Conservation (phyloP, 1,139 yeast genomes). For the Blastobotrys elegans region DNA sequence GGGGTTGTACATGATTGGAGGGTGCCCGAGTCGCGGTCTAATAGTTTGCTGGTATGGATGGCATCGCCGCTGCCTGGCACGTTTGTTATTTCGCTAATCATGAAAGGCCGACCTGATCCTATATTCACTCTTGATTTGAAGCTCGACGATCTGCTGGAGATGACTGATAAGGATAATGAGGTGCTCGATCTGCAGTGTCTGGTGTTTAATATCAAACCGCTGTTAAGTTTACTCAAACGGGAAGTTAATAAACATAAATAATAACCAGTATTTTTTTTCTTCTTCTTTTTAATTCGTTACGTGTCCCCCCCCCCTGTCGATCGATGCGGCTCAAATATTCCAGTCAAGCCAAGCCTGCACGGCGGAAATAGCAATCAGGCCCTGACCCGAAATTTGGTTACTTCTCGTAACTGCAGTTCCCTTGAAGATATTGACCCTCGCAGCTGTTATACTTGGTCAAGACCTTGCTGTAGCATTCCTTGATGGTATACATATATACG, state of each 20-base stretch:
- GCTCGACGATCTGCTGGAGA: slow-evolving; percentile 36
- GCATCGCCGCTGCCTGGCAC: slow-evolving; percentile 37
- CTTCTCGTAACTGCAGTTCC: no score
- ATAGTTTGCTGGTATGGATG: slow-evolving; percentile 27
- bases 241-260: slow-evolving; percentile 22
- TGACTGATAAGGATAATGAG: slow-evolving; percentile 30
- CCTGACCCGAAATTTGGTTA: no score
- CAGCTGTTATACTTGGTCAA: no score
- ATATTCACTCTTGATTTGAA: slow-evolving; percentile 32
- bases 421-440: no score
- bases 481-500: background rate
- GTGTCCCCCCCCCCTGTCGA: no score
- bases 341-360: no score
- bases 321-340: no score
- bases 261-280: background rate
- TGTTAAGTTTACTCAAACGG: slow-evolving; percentile 25
- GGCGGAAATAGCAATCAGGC: no score
- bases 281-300: no score
- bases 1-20: slow-evolving; percentile 32
- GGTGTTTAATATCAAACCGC: slow-evolving; percentile 28
- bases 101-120: slow-evolving; percentile 33
- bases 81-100: slow-evolving; percentile 33
- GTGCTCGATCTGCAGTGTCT: slow-evolving; percentile 34
- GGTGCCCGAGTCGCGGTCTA: slow-evolving; percentile 28
- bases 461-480: no score